Evolutionary conservation across 176 grass and related monocot genomes (phyloP).

Genomic region (Oryza brachyantha): DNA sequence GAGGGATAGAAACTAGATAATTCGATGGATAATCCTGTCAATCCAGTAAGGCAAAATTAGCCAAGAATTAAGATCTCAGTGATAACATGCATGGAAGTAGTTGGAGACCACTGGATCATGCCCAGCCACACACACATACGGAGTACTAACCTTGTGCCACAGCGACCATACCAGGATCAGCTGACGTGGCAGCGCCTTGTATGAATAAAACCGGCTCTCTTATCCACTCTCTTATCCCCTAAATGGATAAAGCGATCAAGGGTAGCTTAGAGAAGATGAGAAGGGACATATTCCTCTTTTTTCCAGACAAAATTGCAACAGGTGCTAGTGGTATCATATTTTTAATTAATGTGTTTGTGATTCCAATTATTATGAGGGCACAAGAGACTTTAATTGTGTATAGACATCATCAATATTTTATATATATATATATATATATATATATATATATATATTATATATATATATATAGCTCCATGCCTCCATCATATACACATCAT

Average conservation of each 20-base stretch:
- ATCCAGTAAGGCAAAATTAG: background rate
- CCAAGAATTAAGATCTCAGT: background rate
- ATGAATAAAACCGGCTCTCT: background rate
- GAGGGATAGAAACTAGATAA: background rate
- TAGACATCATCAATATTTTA: background rate
- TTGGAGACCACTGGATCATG: background rate
- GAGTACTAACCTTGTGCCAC: background rate
- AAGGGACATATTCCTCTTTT: background rate
- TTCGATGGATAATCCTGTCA: background rate
- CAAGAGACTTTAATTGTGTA: background rate
- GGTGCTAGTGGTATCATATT: background rate
- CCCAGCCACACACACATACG: background rate
- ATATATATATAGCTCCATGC: no score
- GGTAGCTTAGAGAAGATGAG: background rate
- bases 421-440: no score
- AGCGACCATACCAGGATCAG: slow-evolving; percentile 1
- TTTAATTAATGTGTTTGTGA: background rate
- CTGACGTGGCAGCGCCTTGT: slow-evolving; percentile 24
- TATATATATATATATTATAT: no score
- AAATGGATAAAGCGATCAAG: background rate
- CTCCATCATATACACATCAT: no score
- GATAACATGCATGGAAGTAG: background rate
- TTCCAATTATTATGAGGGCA: background rate
- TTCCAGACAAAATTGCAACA: background rate
- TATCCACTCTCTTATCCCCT: slow-evolving; percentile 26